These are phyloP conservation scores for Kregervanrija pseudodelftensis DNA, from an alignment of 805 yeast genomes.

Conservation along the genomic window DNA sequence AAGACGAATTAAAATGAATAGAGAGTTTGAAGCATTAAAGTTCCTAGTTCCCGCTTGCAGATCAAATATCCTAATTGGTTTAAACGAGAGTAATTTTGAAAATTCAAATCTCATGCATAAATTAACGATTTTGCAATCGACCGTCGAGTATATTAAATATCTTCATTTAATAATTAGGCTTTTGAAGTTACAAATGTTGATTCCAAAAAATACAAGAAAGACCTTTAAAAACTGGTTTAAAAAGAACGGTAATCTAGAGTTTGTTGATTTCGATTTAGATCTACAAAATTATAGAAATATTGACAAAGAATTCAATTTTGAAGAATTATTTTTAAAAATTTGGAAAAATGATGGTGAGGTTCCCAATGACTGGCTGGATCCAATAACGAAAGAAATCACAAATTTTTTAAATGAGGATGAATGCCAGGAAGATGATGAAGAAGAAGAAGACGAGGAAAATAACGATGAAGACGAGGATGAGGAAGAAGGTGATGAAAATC, in stretches of 20 bases:
- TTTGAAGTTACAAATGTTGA: conserved; percentile 38
- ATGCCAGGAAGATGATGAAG: background rate
- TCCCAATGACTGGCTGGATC: conserved; percentile 18
- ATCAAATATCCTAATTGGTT: conserved; percentile 30
- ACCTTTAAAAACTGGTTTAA: conserved; percentile 22
- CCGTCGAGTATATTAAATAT: conserved; percentile 72
- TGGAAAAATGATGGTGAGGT: conserved; percentile 24
- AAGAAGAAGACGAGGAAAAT: conserved; percentile 1
- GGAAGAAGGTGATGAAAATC: conserved; percentile 5
- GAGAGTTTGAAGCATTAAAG: conserved; percentile 77
- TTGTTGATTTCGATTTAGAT: conserved; percentile 49
- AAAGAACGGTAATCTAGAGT: conserved; percentile 35
- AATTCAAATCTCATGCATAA: conserved; percentile 52
- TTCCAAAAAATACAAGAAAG: conserved; percentile 18
- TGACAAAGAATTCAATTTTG: conserved; percentile 49
- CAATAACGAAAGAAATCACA: conserved; percentile 19
- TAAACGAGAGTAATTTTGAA: conserved; percentile 23
- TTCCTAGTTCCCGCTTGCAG: conserved; percentile 75
- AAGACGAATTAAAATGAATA: conserved; percentile 68
- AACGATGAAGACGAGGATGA: conserved; percentile 7
- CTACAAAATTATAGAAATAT: conserved; percentile 54
- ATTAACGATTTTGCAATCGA: conserved; percentile 71
- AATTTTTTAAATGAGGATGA: conserved; percentile 4
- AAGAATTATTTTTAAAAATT: conserved; percentile 26
- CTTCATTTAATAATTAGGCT: conserved; percentile 52